phyloP scores from a whole-genome alignment of 2,329 filamentous ascomycete genomes.

The Diaporthe ilicicola region DNA sequence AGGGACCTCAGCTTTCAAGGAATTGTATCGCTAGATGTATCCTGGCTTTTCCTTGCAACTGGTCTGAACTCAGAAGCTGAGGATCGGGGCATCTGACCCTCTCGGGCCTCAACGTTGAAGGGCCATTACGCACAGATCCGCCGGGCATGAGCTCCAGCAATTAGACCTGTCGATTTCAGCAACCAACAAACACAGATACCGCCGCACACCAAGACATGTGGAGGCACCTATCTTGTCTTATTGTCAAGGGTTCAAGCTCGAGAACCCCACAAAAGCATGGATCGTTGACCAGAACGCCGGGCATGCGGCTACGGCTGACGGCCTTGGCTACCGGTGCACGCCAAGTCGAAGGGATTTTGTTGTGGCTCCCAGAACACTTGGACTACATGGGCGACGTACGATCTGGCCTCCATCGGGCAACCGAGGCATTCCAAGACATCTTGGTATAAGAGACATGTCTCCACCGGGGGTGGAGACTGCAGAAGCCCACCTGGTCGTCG shows the following conservation, averaged over 20 bases:
- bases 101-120: not conserved
- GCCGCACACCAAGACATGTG: not conserved
- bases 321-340: conserved; percentile 21
- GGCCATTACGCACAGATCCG: too few relatives aligned
- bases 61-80: not conserved
- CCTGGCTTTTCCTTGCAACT: not conserved
- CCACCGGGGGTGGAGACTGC: not conserved
- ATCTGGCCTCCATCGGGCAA: conserved; percentile 12
- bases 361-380: conserved; percentile 18
- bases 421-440: conserved; percentile 1
- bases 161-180: not conserved
- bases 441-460: conserved; percentile 15
- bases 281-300: not conserved
- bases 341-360: conserved; percentile 22
- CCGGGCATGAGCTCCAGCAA: not conserved
- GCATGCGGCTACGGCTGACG: conserved; percentile 19
- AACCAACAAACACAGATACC: not conserved
- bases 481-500: not conserved
- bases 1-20: not conserved
- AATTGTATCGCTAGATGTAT: not conserved
- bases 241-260: not conserved
- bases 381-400: conserved; percentile 18
- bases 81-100: not conserved
- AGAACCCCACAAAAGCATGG: conserved; percentile 12
- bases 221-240: not conserved